Evolutionary conservation across 495 filamentous ascomycete genomes (phyloP).

Genomic region (Xylaria intraflava): DNA sequence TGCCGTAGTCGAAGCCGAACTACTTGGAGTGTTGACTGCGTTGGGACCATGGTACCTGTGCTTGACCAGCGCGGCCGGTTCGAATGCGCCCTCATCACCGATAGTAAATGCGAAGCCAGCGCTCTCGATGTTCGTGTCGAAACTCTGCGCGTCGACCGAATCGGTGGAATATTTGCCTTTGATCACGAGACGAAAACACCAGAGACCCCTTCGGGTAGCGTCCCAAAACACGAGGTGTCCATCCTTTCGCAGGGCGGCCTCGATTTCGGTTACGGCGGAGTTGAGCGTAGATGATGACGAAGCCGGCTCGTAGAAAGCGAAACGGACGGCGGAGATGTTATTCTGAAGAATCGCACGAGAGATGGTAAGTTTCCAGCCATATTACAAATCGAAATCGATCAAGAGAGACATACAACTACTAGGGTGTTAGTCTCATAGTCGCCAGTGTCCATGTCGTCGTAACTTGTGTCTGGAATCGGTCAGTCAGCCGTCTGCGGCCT

Average conservation of each 20-base stretch:
- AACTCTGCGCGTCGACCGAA: conserved; percentile 21
- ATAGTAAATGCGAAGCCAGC: conserved; percentile 35
- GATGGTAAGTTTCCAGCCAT: conserved; percentile 15
- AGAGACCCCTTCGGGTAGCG: conserved; percentile 39
- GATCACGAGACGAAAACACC: conserved; percentile 41
- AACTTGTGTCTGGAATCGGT: conserved; percentile 10
- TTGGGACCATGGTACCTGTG: conserved; percentile 31
- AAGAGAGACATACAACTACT: conserved; percentile 37
- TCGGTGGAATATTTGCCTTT: conserved; percentile 24
- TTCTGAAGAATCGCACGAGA: conserved; percentile 24
- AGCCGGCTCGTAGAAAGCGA: conserved; percentile 42
- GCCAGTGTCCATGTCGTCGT: conserved; percentile 48
- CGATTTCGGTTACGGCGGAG: conserved; percentile 37
- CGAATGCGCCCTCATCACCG: conserved; percentile 39
- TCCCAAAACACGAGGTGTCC: conserved; percentile 47
- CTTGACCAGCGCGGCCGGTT: conserved; percentile 40
- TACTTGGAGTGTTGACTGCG: conserved; percentile 39
- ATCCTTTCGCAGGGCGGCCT: conserved; percentile 40
- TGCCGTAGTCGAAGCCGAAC: conserved; percentile 35
- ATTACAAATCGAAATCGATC: not conserved
- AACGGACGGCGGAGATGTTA: conserved; percentile 40
- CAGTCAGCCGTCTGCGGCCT: not conserved
- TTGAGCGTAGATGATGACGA: conserved; percentile 32
- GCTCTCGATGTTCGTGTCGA: conserved; percentile 31
- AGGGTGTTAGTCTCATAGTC: conserved; percentile 49